Percentiles rank a stretch among this genome's conserved stretches.
phyloP scores from a whole-genome alignment of 768 basidiomycete genomes.

The Leccinum sublutescens region DNA sequence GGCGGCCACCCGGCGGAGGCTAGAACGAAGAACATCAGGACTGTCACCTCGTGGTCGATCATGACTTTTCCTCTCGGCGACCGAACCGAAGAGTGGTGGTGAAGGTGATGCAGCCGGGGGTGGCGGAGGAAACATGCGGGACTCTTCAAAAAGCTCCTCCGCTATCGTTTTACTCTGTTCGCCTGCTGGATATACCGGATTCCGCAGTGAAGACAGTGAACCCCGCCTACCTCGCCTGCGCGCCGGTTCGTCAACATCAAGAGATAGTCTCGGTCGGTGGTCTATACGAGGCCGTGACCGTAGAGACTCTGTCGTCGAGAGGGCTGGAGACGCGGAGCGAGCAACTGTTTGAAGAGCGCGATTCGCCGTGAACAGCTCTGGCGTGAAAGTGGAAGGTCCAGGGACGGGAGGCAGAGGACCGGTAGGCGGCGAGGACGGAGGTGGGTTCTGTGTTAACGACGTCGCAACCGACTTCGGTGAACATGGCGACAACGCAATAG shows the following conservation, averaged over 20 bases:
- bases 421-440: constrained; percentile 56
- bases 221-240: constrained; percentile 24
- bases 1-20: constrained; percentile 13
- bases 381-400: constrained; percentile 53
- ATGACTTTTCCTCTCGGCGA: constrained; percentile 7
- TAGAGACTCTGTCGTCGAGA: constrained; percentile 19
- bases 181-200: constrained; percentile 14
- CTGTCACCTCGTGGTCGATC: constrained; percentile 16
- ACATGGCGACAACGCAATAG: constrained; percentile 11
- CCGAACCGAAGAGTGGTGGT: constrained; percentile 3
- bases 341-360: constrained; percentile 28
- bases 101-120: neutral
- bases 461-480: constrained; percentile 15
- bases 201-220: constrained; percentile 30
- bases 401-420: constrained; percentile 66
- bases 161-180: constrained; percentile 16
- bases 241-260: constrained; percentile 13
- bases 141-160: constrained; percentile 14
- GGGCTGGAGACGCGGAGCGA: constrained; percentile 23
- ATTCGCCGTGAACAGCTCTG: constrained; percentile 46
- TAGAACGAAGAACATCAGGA: constrained; percentile 23
- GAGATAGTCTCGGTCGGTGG: constrained; percentile 17
- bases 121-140: neutral
- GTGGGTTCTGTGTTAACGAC: constrained; percentile 42
- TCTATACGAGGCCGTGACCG: constrained; percentile 20